A percentile compares a stretch with the other conserved stretches of the same genome.
These are phyloP conservation scores for Aspergillus wentii DNA, from an alignment of 495 filamentous ascomycete genomes.

Conservation along the genomic window DNA sequence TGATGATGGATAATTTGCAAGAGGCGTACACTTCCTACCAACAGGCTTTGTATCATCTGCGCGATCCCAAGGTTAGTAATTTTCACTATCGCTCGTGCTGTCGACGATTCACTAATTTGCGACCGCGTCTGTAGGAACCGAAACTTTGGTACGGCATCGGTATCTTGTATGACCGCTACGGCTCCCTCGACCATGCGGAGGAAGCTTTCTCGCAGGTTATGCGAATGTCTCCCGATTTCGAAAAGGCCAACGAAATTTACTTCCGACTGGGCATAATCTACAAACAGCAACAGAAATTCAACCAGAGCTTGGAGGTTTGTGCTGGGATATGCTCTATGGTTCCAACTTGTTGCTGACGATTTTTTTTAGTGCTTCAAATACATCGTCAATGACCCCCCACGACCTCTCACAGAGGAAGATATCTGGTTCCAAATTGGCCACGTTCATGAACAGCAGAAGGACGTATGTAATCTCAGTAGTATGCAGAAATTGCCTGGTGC, in stretches of 20 bases:
- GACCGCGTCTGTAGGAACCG: constrained; percentile 62
- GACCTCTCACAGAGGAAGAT: constrained; percentile 93
- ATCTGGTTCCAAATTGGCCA: constrained; percentile 99
- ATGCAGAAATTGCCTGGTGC: background rate
- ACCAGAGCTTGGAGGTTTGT: constrained; percentile 81
- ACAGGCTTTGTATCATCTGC: constrained; percentile 86
- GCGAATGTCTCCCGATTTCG: constrained; percentile 96
- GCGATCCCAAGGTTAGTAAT: constrained; percentile 79
- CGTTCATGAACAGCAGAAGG: constrained; percentile 98
- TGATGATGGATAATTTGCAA: constrained; percentile 99
- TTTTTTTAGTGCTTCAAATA: constrained; percentile 85
- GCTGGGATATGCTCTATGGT: background rate
- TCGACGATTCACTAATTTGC: constrained; percentile 2
- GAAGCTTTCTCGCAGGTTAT: constrained; percentile 99
- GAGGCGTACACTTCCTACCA: constrained; percentile 98
- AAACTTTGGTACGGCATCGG: constrained; percentile 99
- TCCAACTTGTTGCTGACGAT: constrained; percentile 3
- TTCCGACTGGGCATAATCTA: constrained; percentile 98
- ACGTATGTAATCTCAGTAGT: constrained; percentile 62
- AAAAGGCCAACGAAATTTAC: constrained; percentile 99
- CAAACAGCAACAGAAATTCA: constrained; percentile 96
- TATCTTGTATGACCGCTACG: constrained; percentile 95
- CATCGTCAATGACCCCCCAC: constrained; percentile 88
- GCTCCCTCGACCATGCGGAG: constrained; percentile 94
- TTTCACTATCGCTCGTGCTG: background rate